These are phyloP conservation scores for Diaporthe destruens DNA, from an alignment of 2,329 filamentous ascomycete species.

Conservation along the genomic window DNA sequence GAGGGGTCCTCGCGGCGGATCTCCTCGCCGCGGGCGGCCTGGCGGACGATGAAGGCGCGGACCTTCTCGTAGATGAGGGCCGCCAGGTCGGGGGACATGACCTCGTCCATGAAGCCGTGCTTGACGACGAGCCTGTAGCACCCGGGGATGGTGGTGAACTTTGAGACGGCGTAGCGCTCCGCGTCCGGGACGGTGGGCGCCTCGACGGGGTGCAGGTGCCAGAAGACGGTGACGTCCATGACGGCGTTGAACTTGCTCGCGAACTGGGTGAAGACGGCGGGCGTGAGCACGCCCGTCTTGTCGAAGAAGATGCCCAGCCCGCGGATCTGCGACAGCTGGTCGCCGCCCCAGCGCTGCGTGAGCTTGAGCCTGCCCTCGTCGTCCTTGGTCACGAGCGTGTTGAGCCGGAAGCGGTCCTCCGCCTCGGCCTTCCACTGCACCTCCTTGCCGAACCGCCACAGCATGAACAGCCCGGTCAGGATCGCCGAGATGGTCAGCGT, in stretches of 20 bases:
- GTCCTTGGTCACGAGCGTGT: constrained; percentile 49
- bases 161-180: constrained; percentile 60
- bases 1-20: constrained; percentile 31
- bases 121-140: constrained; percentile 77
- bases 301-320: constrained; percentile 81
- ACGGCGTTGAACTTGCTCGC: constrained; percentile 75
- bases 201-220: constrained; percentile 75
- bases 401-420: constrained; percentile 67
- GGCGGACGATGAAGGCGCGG: constrained; percentile 58
- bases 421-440: constrained; percentile 78
- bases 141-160: constrained; percentile 63
- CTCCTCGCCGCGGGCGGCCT: constrained; percentile 45
- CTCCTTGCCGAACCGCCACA: constrained; percentile 85
- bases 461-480: constrained; percentile 73
- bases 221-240: constrained; percentile 77
- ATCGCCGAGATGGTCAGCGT: constrained; percentile 73
- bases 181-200: constrained; percentile 64
- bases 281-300: constrained; percentile 75
- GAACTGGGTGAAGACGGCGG: constrained; percentile 78
- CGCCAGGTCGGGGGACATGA: constrained; percentile 74
- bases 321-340: constrained; percentile 59
- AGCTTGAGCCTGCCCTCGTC: constrained; percentile 49
- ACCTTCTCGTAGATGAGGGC: constrained; percentile 71
- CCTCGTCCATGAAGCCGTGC: constrained; percentile 78
- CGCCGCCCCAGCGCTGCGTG: constrained; percentile 56